These are phyloP conservation scores for Neostapfia colusana DNA, from an alignment of 176 grass and related monocot genomes.

Conservation along the genomic window DNA sequence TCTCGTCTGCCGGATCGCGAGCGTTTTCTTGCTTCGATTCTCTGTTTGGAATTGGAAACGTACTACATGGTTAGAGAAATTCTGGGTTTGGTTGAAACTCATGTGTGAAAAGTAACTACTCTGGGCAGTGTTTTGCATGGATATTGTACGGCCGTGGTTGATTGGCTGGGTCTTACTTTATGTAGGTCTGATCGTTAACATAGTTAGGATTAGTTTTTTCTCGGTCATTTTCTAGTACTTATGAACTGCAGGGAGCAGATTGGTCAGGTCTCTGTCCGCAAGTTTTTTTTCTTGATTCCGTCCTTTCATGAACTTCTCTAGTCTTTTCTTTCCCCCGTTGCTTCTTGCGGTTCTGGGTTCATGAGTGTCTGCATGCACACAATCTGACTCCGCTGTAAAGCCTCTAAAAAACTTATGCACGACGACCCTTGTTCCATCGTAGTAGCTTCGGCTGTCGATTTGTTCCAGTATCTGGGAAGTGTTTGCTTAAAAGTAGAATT, in stretches of 20 bases:
- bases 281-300: slow-evolving; percentile 38
- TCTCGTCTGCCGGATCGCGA: neutral
- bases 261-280: slow-evolving; percentile 47
- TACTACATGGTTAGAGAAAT: neutral
- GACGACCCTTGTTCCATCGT: neutral
- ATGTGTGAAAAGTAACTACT: slow-evolving; percentile 17
- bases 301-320: slow-evolving; percentile 33
- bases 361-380: slow-evolving; percentile 21
- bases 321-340: neutral
- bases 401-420: neutral
- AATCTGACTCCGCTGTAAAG: neutral
- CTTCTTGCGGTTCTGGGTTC: neutral
- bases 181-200: slow-evolving; percentile 30
- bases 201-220: slow-evolving; percentile 25
- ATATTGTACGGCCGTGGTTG: slow-evolving; percentile 7
- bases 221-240: slow-evolving; percentile 41
- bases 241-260: slow-evolving; percentile 34
- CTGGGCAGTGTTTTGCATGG: slow-evolving; percentile 39
- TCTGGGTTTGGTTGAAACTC: slow-evolving; percentile 1
- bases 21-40: slow-evolving; percentile 23
- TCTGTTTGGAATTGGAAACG: neutral
- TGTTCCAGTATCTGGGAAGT: neutral
- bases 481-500: neutral
- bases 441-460: neutral
- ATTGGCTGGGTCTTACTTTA: slow-evolving; percentile 39